Evolutionary conservation across 2,329 filamentous ascomycete species (phyloP).

Genomic region (Akanthomyces muscarius): DNA sequence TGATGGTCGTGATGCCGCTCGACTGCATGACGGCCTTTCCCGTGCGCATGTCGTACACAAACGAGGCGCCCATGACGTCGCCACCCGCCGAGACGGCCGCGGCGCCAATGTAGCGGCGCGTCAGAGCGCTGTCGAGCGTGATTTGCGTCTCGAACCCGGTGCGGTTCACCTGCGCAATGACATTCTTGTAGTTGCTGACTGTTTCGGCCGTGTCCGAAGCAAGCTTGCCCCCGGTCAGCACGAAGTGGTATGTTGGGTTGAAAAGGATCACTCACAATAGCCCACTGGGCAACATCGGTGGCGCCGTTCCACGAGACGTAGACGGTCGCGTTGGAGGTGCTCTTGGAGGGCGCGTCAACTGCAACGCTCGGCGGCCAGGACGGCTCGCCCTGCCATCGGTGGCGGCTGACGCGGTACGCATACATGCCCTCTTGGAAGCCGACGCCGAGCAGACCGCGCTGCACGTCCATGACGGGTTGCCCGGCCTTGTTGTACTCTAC

Average conservation of each 20-base stretch:
- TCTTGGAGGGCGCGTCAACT: slow-evolving; percentile 24
- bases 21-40: slow-evolving; percentile 25
- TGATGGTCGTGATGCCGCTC: slow-evolving; percentile 22
- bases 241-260: neutral
- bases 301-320: slow-evolving; percentile 32
- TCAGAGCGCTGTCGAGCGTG: slow-evolving; percentile 17
- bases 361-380: slow-evolving; percentile 28
- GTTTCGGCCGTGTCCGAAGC: slow-evolving; percentile 23
- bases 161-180: slow-evolving; percentile 24
- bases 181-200: slow-evolving; percentile 23
- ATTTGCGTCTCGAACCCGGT: slow-evolving; percentile 28
- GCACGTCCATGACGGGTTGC: slow-evolving; percentile 25
- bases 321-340: slow-evolving; percentile 24
- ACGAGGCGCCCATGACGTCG: slow-evolving; percentile 26
- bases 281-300: slow-evolving; percentile 28
- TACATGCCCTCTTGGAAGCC: slow-evolving; percentile 26
- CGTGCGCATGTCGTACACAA: slow-evolving; percentile 26
- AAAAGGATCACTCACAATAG: slow-evolving; percentile 24
- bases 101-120: slow-evolving; percentile 25
- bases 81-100: slow-evolving; percentile 25
- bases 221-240: slow-evolving; percentile 24
- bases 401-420: slow-evolving; percentile 28
- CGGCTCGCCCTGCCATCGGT: slow-evolving; percentile 27
- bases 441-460: slow-evolving; percentile 25
- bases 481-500: slow-evolving; percentile 28